These are phyloP conservation scores for Naumovozyma baii DNA, from an alignment of 805 yeast species.

Conservation along the genomic window DNA sequence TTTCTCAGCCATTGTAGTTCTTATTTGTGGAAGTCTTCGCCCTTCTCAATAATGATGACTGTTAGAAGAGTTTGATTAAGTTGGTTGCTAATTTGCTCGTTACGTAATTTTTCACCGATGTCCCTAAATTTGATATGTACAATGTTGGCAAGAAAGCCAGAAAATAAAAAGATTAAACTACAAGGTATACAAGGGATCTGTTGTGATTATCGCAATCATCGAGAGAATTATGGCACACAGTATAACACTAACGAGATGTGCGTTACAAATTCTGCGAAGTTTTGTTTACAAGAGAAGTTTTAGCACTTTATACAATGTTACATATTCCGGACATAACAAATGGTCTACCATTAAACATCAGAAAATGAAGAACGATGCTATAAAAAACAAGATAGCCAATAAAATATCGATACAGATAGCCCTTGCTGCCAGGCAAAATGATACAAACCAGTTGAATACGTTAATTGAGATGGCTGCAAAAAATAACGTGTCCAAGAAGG, in stretches of 20 bases:
- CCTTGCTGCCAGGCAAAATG: constrained; percentile 54
- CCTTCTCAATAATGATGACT: background rate
- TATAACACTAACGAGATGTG: no score
- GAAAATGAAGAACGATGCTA: constrained; percentile 86
- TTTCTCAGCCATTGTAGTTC: constrained; percentile 32
- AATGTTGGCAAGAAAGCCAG: background rate
- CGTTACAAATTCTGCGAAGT: no score
- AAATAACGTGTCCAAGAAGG: constrained; percentile 69
- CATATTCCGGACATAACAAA: constrained; percentile 68
- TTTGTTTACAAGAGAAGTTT: background rate
- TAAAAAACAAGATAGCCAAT: constrained; percentile 57
- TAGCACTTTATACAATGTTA: background rate
- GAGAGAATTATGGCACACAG: no score
- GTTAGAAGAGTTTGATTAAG: background rate
- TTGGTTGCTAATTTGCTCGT: background rate
- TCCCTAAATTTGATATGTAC: background rate
- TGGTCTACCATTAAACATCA: constrained; percentile 95
- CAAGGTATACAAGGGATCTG: no score
- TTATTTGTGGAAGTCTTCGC: background rate
- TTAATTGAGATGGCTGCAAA: constrained; percentile 65
- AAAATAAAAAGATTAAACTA: no score
- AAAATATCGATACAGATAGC: constrained; percentile 66
- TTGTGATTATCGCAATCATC: no score
- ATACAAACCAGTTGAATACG: constrained; percentile 55
- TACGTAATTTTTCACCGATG: background rate